These are phyloP conservation scores for Trichoderma erinaceum DNA, from an alignment of 495 filamentous ascomycete genomes.

Conservation along the genomic window DNA sequence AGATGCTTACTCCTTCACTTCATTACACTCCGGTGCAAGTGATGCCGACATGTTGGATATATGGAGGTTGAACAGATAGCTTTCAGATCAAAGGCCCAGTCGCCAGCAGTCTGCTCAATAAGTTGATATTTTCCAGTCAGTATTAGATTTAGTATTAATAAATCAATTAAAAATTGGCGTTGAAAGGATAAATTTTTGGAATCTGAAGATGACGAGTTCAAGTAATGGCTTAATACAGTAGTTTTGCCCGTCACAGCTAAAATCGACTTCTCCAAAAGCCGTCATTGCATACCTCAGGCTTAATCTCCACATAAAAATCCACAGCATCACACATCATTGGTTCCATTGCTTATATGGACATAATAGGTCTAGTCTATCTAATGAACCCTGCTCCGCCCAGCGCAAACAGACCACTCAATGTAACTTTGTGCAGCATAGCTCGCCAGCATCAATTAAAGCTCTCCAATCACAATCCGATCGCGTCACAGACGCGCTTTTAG, in stretches of 20 bases:
- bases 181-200: no score
- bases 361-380: neutral
- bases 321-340: neutral
- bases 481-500: slow-evolving; percentile 1
- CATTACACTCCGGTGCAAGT: slow-evolving; percentile 66
- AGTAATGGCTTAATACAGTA: no score
- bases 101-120: neutral
- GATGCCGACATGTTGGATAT: slow-evolving; percentile 48
- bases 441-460: slow-evolving; percentile 3
- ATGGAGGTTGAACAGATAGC: no score
- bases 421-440: neutral
- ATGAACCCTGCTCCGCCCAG: neutral
- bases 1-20: slow-evolving; percentile 72
- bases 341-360: neutral
- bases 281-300: slow-evolving; percentile 3
- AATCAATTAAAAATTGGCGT: no score
- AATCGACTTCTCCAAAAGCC: neutral
- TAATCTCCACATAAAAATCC: neutral
- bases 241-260: no score
- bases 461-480: slow-evolving; percentile 9
- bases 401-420: neutral
- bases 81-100: no score
- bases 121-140: neutral
- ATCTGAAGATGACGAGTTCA: no score
- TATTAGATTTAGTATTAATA: neutral